Base-by-base conservation (phyloP, 768 basidiomycete genomes). In the Kwoniella sp. region DNA sequence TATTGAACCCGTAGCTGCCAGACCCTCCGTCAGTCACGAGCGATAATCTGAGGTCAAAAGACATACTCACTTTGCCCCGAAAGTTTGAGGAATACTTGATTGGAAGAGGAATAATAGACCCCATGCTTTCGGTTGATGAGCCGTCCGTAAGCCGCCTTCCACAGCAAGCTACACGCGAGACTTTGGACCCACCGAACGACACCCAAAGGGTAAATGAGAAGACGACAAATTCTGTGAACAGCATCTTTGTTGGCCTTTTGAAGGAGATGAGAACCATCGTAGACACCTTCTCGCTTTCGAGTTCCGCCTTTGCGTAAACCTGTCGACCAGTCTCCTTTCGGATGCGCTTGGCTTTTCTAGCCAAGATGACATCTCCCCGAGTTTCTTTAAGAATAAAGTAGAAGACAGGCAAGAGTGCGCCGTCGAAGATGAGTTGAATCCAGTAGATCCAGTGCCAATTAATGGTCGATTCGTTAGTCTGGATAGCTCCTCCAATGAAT, bases 351-450 rank as follows among this genome's bases (percentile, higher is more conserved):
- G 65, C 65, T 25, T 51, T 44, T 17, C 47, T 22, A 21, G 53
- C 47, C 15, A 66, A 49, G 51, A 60, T 66, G 17, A 60, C 54
- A 66, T 66, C 65, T 7, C 65, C 65, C 21, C 65, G 25, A 13
- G 65, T 66, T 55, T 66, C 65, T 26, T 53, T 55, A 8, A 66
- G 47, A 5, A 59, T 57, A 19, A 66, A 61, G n/a, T 36, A 60
- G 53, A 66, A 55, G 17, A 66, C 59, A 25, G 52, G 58, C 27
- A 66, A 25, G 7, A 66, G 59, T 5, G 53, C 65, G 12, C 65
- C 65, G 59, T 61, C 52, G 19, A 60, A 26, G 40, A 66, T 66
- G 40, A 66, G 53, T 40, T 66, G 65, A 40, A 66, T 61, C 59
- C 60, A 61, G 33, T 47, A 60, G 24, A 60, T 60, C 58, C 58